Percentiles rank a stretch among this genome's conserved stretches.
Conservation (phyloP, 371 early-diverging fungal genomes). For the Lichtheimia ornata region DNA sequence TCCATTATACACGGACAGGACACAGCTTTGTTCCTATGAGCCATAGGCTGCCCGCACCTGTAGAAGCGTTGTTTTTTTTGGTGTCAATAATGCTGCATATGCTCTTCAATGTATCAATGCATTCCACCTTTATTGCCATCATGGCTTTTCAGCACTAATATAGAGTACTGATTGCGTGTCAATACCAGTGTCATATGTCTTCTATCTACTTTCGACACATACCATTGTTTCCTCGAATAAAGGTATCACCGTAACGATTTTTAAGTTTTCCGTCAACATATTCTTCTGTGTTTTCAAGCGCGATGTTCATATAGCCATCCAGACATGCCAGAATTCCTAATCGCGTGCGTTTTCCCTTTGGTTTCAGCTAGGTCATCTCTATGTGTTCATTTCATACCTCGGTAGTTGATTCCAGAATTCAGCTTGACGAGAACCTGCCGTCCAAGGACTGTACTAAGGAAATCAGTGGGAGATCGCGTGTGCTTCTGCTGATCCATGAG, state of each 20-base stretch:
- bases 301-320: slow-evolving; percentile 99
- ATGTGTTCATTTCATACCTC: slow-evolving; percentile 55
- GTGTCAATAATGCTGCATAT: background rate
- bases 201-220: slow-evolving; percentile 12
- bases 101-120: background rate
- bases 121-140: slow-evolving; percentile 13
- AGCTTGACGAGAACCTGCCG: slow-evolving; percentile 87
- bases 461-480: slow-evolving; percentile 76
- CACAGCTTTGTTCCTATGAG: slow-evolving; percentile 34
- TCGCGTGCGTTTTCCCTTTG: background rate
- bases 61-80: slow-evolving; percentile 36
- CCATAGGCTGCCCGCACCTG: slow-evolving; percentile 46
- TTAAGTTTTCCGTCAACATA: slow-evolving; percentile 90
- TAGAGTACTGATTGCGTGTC: slow-evolving; percentile 36
- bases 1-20: slow-evolving; percentile 49
- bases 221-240: slow-evolving; percentile 98
- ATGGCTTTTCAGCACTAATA: slow-evolving; percentile 45
- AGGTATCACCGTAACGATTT: slow-evolving; percentile 93
- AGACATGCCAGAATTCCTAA: slow-evolving; percentile 91
- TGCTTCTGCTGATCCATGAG: slow-evolving; percentile 21
- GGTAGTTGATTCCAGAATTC: slow-evolving; percentile 94
- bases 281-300: slow-evolving; percentile 94
- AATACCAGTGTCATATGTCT: background rate
- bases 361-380: background rate
- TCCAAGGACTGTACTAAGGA: slow-evolving; percentile 78